Evolutionary conservation across 2,329 filamentous ascomycete species (phyloP), one percentile per base, ranked within the genome.

Genomic region (Aspergillus ochraceus): DNA sequence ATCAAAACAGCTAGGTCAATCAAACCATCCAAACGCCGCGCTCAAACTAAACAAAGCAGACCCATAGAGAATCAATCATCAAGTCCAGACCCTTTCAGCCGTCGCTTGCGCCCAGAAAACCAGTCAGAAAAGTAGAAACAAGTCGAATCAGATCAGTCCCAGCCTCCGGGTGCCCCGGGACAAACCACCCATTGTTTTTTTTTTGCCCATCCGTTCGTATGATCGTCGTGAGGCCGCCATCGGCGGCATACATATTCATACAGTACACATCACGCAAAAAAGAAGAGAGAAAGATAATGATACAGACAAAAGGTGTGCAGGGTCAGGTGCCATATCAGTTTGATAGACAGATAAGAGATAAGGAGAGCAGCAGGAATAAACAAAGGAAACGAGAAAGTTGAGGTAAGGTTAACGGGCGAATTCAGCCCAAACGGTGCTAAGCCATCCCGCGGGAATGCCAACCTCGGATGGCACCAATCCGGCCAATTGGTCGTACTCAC

Each of bases 381-480:
- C 51, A 51, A 56, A 46, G n/a, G 52, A 52, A 57, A 45, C 22
- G 42, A 52, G 52, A 54, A 55, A n/a, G 56, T 20, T 49, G 22
- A 57, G 26, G 49, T 29, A 51, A 22, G 46, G 14, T 64, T 64
- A 74, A 29, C 70, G 68, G n/a, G 60, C 22, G 30, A 73, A 72
- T 17, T 72, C 71, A 6, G 65, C 64, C 75, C 75, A 77, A 2
- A 77, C 64, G 0, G 71, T 66, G 59, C 69, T 75, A 24, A 77
- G 59, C 75, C 75, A 77, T 19, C 75, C 74, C 14, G 67, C 54
- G 1, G 73, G 71, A 30, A 71, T 65, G 6, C 73, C 72, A 6
- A 72, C 63, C 53, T 74, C 74, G 1, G 70, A 72, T 6, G 70
- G 67, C 24, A 66, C 62, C n/a, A 66, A 66, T 12, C 63, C 56